Percentiles rank a stretch among this genome's conserved stretches.
phyloP scores from a whole-genome alignment of 2,329 filamentous ascomycete species.

The Pseudogymnoascus sp. region DNA sequence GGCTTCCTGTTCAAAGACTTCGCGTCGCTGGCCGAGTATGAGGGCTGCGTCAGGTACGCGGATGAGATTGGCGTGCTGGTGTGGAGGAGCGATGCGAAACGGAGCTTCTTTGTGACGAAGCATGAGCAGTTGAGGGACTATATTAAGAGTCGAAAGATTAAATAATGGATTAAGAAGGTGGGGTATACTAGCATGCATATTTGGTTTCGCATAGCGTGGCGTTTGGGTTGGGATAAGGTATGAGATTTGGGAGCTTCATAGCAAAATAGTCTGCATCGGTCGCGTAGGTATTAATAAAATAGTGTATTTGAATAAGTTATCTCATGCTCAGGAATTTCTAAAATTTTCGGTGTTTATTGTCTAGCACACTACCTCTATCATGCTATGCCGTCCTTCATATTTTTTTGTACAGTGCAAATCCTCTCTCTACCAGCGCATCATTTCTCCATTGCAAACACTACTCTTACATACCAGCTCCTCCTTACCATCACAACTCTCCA shows the following conservation, averaged over 20 bases:
- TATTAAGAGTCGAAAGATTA: conserved; percentile 56
- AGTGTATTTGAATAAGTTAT: background rate
- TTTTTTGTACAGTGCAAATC: background rate
- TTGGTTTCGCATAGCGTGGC: conserved; percentile 9
- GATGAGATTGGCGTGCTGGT: conserved; percentile 83
- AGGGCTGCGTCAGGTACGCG: conserved; percentile 66
- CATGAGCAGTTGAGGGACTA: conserved; percentile 83
- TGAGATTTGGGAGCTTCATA: background rate
- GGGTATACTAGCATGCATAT: background rate
- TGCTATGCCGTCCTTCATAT: background rate
- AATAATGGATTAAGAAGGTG: conserved; percentile 16
- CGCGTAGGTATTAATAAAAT: background rate
- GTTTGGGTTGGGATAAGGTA: conserved; percentile 5
- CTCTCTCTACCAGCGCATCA: background rate
- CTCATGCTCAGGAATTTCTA: background rate
- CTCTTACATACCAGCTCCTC: background rate
- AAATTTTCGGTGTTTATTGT: background rate
- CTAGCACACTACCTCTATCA: background rate
- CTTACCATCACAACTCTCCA: background rate
- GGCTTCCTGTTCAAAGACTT: conserved; percentile 93
- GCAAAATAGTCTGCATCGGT: background rate
- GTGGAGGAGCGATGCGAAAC: conserved; percentile 73
- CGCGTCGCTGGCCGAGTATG: conserved; percentile 60
- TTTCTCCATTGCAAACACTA: background rate
- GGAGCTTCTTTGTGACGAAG: conserved; percentile 86